These are phyloP conservation scores for Citropsis articulata DNA, from an alignment of 345 rosid genomes.

Conservation along the genomic window DNA sequence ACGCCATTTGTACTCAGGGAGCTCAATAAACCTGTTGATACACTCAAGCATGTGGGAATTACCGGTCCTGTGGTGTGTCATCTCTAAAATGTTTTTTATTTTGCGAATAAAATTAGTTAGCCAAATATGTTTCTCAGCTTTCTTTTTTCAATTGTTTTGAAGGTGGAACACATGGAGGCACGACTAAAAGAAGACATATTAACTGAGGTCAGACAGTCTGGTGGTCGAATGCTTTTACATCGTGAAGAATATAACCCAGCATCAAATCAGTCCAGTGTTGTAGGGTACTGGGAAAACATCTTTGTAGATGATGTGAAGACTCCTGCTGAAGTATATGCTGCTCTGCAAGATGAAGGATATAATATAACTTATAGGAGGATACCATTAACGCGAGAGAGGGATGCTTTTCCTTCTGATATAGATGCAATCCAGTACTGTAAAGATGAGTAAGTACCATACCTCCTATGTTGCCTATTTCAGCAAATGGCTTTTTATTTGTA, in stretches of 20 bases:
- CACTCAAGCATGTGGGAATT: constrained; percentile 91
- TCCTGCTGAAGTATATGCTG: constrained; percentile 86
- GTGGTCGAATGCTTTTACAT: constrained; percentile 88
- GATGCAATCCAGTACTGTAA: constrained; percentile 73
- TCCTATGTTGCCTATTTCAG: constrained; percentile 1
- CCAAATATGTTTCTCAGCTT: constrained; percentile 8
- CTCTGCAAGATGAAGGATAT: constrained; percentile 66
- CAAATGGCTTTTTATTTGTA: neutral
- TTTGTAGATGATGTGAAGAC: constrained; percentile 78
- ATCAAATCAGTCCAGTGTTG: constrained; percentile 68
- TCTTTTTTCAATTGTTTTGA: constrained; percentile 21
- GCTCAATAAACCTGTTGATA: constrained; percentile 84
- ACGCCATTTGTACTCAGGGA: constrained; percentile 91
- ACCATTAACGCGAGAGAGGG: constrained; percentile 95
- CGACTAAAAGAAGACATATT: constrained; percentile 88
- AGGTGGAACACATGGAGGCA: constrained; percentile 91
- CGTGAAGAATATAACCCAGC: constrained; percentile 83
- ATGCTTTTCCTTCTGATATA: constrained; percentile 80
- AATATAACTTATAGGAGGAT: constrained; percentile 70
- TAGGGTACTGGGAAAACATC: constrained; percentile 95
- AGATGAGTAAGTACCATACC: constrained; percentile 64
- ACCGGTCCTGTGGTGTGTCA: constrained; percentile 77
- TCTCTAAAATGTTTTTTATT: constrained; percentile 13
- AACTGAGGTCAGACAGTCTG: constrained; percentile 63
- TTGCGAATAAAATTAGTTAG: neutral